phyloP scores from a whole-genome alignment of 805 yeast genomes.

The Pichia eremophila region DNA sequence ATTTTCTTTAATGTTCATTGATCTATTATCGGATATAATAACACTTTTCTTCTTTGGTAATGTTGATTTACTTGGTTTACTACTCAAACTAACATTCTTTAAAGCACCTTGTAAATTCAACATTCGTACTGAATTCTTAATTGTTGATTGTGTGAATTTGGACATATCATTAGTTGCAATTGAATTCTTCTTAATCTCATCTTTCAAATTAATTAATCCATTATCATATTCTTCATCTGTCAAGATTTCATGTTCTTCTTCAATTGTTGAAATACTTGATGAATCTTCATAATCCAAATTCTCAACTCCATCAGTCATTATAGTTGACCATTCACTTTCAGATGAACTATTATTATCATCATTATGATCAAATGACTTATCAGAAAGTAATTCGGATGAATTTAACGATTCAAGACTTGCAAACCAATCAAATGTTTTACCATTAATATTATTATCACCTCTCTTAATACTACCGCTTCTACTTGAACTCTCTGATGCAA shows the following conservation, averaged over 20 bases:
- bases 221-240: background rate
- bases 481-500: background rate
- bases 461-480: background rate
- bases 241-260: background rate
- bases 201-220: background rate
- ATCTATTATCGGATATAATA: background rate
- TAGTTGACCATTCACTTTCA: background rate
- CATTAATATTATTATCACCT: background rate
- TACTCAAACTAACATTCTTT: background rate
- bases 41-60: background rate
- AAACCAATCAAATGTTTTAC: background rate
- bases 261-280: conserved; percentile 3
- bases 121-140: conserved; percentile 4
- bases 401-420: background rate
- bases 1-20: background rate
- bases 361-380: background rate
- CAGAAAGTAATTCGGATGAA: background rate
- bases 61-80: background rate
- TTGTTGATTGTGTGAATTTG: background rate
- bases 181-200: background rate
- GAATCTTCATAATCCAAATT: background rate
- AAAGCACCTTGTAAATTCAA: conserved; percentile 4
- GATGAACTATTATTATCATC: background rate
- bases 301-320: background rate
- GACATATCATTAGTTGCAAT: background rate